These are phyloP conservation scores for Calonectria crousiana DNA, from an alignment of 2,329 filamentous ascomycete species.

Conservation along the genomic window DNA sequence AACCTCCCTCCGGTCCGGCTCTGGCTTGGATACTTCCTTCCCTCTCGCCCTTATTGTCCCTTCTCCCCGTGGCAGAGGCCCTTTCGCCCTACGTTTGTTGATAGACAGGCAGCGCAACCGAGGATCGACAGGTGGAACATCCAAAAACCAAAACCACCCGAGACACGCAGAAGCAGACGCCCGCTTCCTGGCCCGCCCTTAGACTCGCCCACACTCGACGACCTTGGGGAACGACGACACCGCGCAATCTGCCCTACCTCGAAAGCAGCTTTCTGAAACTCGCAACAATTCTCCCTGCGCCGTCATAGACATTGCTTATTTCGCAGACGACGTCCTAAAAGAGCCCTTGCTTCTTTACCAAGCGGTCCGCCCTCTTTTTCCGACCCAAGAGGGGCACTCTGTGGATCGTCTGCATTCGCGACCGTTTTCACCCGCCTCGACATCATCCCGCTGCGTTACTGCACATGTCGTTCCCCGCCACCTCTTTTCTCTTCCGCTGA, in stretches of 20 bases:
- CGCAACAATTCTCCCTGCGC: neutral
- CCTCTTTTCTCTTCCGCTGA: slow-evolving; percentile 35
- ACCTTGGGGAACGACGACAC: neutral
- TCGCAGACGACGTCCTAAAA: neutral
- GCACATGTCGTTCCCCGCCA: slow-evolving; percentile 40
- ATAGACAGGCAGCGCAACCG: slow-evolving; percentile 9
- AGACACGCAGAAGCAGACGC: slow-evolving; percentile 8
- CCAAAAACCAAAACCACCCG: slow-evolving; percentile 3
- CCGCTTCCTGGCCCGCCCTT: slow-evolving; percentile 21
- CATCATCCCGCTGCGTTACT: slow-evolving; percentile 2
- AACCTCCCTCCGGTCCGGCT: neutral
- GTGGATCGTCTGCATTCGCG: slow-evolving; percentile 6
- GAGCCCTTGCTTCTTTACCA: slow-evolving; percentile 1
- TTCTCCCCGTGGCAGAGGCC: slow-evolving; percentile 13
- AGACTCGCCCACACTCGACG: slow-evolving; percentile 5
- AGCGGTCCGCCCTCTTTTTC: neutral
- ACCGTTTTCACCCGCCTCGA: slow-evolving; percentile 5
- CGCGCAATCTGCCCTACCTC: neutral
- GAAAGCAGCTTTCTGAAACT: slow-evolving; percentile 1
- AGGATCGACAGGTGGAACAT: slow-evolving; percentile 1
- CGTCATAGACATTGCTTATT: neutral
- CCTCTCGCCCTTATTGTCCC: neutral
- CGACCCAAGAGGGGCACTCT: slow-evolving; percentile 16
- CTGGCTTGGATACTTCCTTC: slow-evolving; percentile 6
- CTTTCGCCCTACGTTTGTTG: slow-evolving; percentile 14